These are phyloP conservation scores for Neurospora cerealis DNA, from an alignment of 495 filamentous ascomycete genomes.

Conservation along the genomic window DNA sequence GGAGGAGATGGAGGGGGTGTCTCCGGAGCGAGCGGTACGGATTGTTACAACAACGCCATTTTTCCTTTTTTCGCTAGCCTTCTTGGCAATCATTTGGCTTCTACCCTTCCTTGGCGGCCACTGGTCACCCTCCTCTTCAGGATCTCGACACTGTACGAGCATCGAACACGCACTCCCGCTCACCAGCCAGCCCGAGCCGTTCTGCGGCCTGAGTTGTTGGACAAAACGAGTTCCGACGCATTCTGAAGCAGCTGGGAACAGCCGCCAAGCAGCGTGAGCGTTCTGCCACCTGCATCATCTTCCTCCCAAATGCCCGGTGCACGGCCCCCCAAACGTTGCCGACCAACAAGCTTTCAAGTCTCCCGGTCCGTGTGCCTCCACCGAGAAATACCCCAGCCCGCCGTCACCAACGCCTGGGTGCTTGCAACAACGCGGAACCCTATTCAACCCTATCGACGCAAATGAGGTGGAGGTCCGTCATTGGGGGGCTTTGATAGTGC, in stretches of 20 bases:
- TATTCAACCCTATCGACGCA: slow-evolving; percentile 7
- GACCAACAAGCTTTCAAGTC: slow-evolving; percentile 7
- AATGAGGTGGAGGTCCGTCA: slow-evolving; percentile 16
- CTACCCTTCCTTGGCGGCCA: background rate
- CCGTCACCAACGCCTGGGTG: slow-evolving; percentile 11
- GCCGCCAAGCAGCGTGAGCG: background rate
- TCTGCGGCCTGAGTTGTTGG: background rate
- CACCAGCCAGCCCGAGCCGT: background rate
- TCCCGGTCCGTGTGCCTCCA: slow-evolving; percentile 10
- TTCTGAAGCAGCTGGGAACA: background rate
- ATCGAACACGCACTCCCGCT: background rate
- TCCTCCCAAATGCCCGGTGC: background rate
- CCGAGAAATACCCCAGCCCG: slow-evolving; percentile 4
- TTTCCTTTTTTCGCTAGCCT: slow-evolving; percentile 11
- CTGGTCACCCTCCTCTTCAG: background rate
- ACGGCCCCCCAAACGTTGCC: background rate
- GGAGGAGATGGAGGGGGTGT: slow-evolving; percentile 12
- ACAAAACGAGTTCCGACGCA: background rate
- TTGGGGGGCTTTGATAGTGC: slow-evolving; percentile 11
- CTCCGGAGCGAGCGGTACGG: slow-evolving; percentile 22
- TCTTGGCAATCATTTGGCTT: background rate
- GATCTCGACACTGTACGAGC: background rate
- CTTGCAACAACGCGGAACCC: slow-evolving; percentile 14
- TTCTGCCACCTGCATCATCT: background rate
- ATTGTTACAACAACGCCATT: slow-evolving; percentile 13